phyloP scores from a whole-genome alignment of 1,139 yeast species.

The Taphrina flavorubra region DNA sequence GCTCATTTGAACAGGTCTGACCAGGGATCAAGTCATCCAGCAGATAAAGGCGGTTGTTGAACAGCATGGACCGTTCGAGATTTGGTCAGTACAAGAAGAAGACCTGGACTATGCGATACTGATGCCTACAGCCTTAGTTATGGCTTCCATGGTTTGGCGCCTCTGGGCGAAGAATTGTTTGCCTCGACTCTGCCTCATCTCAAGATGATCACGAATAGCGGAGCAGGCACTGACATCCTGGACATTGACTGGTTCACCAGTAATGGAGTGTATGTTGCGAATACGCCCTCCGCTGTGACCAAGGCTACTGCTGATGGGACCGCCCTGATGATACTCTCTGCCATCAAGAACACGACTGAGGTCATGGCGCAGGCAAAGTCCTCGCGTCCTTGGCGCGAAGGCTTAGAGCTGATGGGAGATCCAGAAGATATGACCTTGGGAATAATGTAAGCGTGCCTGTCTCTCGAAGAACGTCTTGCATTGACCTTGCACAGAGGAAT shows the following conservation, averaged over 20 bases:
- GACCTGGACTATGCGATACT: neutral
- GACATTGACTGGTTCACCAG: constrained; percentile 18
- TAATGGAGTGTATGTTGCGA: constrained; percentile 64
- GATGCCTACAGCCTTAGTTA: constrained; percentile 8
- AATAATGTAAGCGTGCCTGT: constrained; percentile 2
- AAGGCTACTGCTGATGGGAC: constrained; percentile 80
- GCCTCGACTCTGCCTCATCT: constrained; percentile 4
- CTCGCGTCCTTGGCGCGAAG: constrained; percentile 16
- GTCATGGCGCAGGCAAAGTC: constrained; percentile 32
- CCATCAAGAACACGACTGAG: constrained; percentile 23
- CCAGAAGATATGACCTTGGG: constrained; percentile 15
- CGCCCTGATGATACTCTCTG: constrained; percentile 58
- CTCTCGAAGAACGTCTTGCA: neutral
- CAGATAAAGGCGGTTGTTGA: neutral
- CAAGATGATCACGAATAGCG: constrained; percentile 23
- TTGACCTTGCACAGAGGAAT: constrained; percentile 56
- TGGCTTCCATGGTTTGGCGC: constrained; percentile 26
- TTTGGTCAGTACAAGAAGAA: constrained; percentile 4
- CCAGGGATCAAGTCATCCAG: neutral
- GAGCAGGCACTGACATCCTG: constrained; percentile 28
- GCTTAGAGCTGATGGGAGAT: constrained; percentile 17
- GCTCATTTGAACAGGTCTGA: neutral
- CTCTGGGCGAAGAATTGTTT: constrained; percentile 17
- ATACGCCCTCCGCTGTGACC: constrained; percentile 71
- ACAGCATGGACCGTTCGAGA: constrained; percentile 22